phyloP scores from a whole-genome alignment of 352 stramenopile species.

The Thalassiosira livingstoniorum region DNA sequence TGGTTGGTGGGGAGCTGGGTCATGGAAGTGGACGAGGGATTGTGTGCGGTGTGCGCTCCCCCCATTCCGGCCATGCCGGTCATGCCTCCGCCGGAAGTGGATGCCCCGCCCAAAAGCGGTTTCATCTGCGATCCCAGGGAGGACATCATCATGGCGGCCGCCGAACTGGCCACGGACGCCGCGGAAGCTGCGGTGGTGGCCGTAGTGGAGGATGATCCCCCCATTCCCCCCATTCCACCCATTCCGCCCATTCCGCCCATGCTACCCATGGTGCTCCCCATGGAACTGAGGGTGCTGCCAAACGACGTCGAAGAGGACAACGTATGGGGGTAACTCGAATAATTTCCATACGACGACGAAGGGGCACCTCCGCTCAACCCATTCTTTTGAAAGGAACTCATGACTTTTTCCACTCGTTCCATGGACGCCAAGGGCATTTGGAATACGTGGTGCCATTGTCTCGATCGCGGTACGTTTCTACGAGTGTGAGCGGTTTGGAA shows the following conservation, averaged over 20 bases:
- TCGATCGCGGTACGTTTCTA: conserved; percentile 8
- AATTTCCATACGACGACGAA: conserved; percentile 11
- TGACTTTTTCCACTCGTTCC: conserved; percentile 78
- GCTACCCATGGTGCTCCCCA: too few relatives aligned
- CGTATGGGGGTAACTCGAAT: conserved; percentile 34
- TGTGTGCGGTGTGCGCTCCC: too few relatives aligned
- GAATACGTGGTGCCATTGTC: conserved; percentile 54
- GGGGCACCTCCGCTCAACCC: conserved; percentile 7
- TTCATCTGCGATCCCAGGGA: conserved; percentile 59
- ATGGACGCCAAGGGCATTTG: conserved; percentile 81
- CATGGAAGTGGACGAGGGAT: too few relatives aligned
- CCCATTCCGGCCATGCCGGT: neutral
- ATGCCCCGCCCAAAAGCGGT: conserved; percentile 35
- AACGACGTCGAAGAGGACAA: too few relatives aligned
- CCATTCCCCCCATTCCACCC: too few relatives aligned
- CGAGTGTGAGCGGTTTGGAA: conserved; percentile 51
- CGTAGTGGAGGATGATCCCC: too few relatives aligned
- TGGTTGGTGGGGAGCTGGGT: conserved; percentile 34
- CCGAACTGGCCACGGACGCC: conserved; percentile 17
- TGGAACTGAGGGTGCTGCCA: too few relatives aligned
- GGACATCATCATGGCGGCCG: conserved; percentile 45
- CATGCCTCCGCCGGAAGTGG: neutral
- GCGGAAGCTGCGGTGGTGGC: too few relatives aligned
- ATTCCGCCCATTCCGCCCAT: too few relatives aligned
- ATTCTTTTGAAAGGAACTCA: conserved; percentile 41